These are phyloP conservation scores for Tetrahymena elliotti DNA, from an alignment of 73 alveolate species.

Conservation along the genomic window DNA sequence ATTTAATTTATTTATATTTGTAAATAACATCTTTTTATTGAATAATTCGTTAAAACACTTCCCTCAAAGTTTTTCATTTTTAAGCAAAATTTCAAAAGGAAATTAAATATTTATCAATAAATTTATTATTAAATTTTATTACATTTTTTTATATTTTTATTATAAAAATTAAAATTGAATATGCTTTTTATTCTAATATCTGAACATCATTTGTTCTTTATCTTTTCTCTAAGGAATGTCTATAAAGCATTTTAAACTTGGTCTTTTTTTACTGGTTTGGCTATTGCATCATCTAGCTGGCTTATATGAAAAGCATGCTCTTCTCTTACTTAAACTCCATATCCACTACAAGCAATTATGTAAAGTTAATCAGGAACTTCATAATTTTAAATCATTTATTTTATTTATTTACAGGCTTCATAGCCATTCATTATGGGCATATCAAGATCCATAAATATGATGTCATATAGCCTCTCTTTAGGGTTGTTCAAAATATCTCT, in stretches of 20 bases:
- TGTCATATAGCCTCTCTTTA: background rate
- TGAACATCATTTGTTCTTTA: background rate
- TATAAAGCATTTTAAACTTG: background rate
- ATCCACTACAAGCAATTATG: background rate
- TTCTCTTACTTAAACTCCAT: background rate
- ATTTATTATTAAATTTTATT: too few species aligned
- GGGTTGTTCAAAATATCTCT: background rate
- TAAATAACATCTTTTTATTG: too few species aligned
- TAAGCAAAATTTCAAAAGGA: too few species aligned
- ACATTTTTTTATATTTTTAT: too few species aligned
- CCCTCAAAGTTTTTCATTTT: too few species aligned
- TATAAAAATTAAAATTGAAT: too few species aligned
- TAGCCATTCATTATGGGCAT: background rate
- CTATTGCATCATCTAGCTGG: background rate
- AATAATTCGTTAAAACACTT: too few species aligned
- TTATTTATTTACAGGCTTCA: background rate
- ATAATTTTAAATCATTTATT: background rate
- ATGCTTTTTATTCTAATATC: too few species aligned
- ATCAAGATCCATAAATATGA: background rate
- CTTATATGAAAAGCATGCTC: background rate
- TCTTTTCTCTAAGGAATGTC: background rate
- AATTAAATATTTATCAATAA: too few species aligned
- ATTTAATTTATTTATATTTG: too few species aligned
- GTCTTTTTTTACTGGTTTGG: background rate
- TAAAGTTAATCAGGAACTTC: background rate